Conservation (phyloP, 2,329 filamentous ascomycete genomes). For the Fusarium subglutinans region DNA sequence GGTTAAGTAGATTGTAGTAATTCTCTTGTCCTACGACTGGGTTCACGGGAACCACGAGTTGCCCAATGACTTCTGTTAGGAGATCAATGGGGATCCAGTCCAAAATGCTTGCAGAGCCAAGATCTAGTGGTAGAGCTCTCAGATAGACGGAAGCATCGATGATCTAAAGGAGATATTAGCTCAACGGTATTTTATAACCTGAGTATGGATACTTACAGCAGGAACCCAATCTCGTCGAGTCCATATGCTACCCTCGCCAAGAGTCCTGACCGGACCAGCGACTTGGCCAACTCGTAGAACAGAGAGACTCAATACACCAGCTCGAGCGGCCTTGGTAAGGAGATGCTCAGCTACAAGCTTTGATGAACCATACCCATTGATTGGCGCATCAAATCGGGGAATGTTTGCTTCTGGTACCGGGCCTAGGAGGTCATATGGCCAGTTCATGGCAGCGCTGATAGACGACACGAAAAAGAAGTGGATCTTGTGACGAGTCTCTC, state of each 20-base stretch:
- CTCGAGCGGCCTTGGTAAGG: neutral
- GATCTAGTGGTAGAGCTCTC: neutral
- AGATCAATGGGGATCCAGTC: neutral
- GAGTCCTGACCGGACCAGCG: neutral
- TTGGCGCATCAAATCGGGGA: neutral
- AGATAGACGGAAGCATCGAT: neutral
- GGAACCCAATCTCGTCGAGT: neutral
- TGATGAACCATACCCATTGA: neutral
- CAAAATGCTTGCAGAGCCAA: neutral
- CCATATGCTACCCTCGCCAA: neutral
- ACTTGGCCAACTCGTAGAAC: neutral
- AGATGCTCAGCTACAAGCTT: neutral
- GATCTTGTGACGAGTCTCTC: neutral
- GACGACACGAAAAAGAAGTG: neutral
- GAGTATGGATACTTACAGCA: neutral
- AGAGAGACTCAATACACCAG: neutral
- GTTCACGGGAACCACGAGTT: neutral
- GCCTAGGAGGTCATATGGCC: neutral
- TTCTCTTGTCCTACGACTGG: neutral
- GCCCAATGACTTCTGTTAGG: neutral
- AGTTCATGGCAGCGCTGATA: neutral
- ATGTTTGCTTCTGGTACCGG: neutral
- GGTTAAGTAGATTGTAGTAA: neutral
- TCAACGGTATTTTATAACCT: fast-evolving
- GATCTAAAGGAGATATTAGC: neutral